A percentile compares a stretch with the other conserved stretches of the same genome.
Evolutionary conservation across 805 yeast species (phyloP).

Genomic region (Danielia oregonensis): DNA sequence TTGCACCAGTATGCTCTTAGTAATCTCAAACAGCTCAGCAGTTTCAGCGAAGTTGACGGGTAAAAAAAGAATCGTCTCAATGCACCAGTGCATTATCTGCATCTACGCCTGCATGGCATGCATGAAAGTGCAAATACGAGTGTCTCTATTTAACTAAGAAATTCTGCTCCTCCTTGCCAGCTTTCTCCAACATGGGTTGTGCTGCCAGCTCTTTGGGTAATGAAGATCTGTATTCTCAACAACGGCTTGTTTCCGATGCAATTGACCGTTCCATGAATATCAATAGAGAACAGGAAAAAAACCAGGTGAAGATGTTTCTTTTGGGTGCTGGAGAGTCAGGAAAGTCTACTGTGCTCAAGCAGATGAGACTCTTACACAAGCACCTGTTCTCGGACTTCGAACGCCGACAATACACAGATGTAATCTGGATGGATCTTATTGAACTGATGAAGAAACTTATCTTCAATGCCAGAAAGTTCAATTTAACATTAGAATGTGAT

Average conservation of each 20-base stretch:
- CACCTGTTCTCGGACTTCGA: constrained; percentile 82
- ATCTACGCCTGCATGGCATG: no score
- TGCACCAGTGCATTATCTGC: no score
- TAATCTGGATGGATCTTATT: constrained; percentile 90
- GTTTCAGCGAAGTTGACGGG: no score
- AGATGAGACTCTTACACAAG: constrained; percentile 79
- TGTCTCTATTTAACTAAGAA: no score
- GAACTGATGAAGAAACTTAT: constrained; percentile 76
- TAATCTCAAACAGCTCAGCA: no score
- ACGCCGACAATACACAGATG: constrained; percentile 73
- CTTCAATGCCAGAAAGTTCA: constrained; percentile 66
- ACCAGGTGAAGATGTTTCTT: constrained; percentile 67
- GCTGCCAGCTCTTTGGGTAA: constrained; percentile 45
- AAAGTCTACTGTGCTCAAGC: constrained; percentile 88
- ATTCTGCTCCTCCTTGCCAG: no score
- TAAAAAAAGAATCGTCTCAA: no score
- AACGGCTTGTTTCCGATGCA: constrained; percentile 53
- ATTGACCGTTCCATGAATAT: constrained; percentile 60
- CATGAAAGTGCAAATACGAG: no score
- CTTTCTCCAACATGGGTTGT: constrained; percentile 62
- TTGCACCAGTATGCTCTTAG: no score
- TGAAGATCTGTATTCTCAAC: constrained; percentile 43
- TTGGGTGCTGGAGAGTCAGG: constrained; percentile 96
- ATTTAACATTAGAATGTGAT: constrained; percentile 66
- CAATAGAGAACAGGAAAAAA: constrained; percentile 49